Base-by-base conservation (phyloP, 2,329 filamentous ascomycete genomes). In the Colletotrichum gigasporum region DNA sequence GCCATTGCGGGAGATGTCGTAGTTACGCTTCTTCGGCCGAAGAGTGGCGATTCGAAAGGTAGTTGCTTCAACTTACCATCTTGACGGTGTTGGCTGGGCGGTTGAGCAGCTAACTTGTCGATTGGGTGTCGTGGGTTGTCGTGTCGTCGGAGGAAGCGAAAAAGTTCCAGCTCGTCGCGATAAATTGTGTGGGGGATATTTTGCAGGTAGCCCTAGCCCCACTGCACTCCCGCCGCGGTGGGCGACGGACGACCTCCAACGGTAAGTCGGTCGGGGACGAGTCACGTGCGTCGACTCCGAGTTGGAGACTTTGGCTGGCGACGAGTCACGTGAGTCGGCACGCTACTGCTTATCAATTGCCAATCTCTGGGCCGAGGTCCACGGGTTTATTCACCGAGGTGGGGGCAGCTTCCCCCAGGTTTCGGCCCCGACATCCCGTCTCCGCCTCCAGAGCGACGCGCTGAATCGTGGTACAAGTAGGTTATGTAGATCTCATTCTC, bases 1-100 rank as follows among this genome's bases (percentile, higher is more conserved):
- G 71, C 69, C 71, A 69, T 61, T 60, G 57, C 68, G 55, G 67
- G 72, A 78, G 74, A 75, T 75, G 77, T 75, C 35, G 50, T 59
- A 9, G 37, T 45, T 52, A 39, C 54, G 47, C 24, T 18, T 61
- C 41, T 57, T 39, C 41, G 39, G 44, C 52, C 48, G 32, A 32
- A 65, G 18, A 51, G 48, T 60, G 35, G 55, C 55, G 54, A 54
- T n/a, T n/a, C n/a, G n/a, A n/a, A n/a, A n/a, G n/a, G n/a, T n/a
- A n/a, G 44, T 58, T 56, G 47, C 65, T 75, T 83, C 69, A 82
- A 89, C 88, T 90, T 82, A 91, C 88, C 88, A 91, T 91, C 80
- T 85, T 90, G 87, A 85, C 80, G 82, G 81, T 79, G 79, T 82
- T 82, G 77, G 75, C 79, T 61, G 63, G 61, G 51, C 44, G 62